Evolutionary conservation across 1,139 yeast species (phyloP).

Genomic region (Pichia sp.): DNA sequence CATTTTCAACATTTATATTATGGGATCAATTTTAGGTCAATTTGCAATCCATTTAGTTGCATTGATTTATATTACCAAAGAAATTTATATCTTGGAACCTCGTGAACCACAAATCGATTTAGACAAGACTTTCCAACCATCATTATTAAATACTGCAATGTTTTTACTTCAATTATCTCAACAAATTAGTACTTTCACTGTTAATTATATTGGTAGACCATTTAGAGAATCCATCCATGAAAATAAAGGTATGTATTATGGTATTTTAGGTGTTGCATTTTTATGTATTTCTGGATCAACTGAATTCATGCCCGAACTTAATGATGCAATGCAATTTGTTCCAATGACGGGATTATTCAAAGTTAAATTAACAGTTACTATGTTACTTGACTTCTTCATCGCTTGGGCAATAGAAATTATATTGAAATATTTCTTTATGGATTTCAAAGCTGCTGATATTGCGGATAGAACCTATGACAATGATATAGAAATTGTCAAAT

Average conservation of each 20-base stretch:
- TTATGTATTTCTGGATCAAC: conserved; percentile 90
- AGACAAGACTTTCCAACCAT: conserved; percentile 83
- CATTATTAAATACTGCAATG: conserved; percentile 92
- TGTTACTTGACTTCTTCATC: conserved; percentile 69
- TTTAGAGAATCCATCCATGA: conserved; percentile 87
- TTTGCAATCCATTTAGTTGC: conserved; percentile 88
- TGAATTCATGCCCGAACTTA: conserved; percentile 90
- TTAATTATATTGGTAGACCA: conserved; percentile 95
- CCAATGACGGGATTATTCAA: conserved; percentile 78
- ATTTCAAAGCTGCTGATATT: conserved; percentile 87
- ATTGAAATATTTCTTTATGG: conserved; percentile 82
- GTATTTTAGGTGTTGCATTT: conserved; percentile 84
- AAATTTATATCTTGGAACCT: conserved; percentile 84
- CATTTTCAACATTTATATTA: conserved; percentile 86
- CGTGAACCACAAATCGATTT: conserved; percentile 83
- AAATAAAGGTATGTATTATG: conserved; percentile 96
- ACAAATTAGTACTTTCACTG: conserved; percentile 96
- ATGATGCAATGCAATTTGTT: conserved; percentile 86
- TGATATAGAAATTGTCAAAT: conserved; percentile 28
- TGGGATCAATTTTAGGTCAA: conserved; percentile 97
- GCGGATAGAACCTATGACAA: conserved; percentile 39
- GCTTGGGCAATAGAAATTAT: conserved; percentile 76
- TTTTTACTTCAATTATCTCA: conserved; percentile 91
- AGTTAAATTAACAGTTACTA: conserved; percentile 63
- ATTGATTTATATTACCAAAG: conserved; percentile 73